Conservation (phyloP, 179 eudicot species). For the Beta macrorhiza region DNA sequence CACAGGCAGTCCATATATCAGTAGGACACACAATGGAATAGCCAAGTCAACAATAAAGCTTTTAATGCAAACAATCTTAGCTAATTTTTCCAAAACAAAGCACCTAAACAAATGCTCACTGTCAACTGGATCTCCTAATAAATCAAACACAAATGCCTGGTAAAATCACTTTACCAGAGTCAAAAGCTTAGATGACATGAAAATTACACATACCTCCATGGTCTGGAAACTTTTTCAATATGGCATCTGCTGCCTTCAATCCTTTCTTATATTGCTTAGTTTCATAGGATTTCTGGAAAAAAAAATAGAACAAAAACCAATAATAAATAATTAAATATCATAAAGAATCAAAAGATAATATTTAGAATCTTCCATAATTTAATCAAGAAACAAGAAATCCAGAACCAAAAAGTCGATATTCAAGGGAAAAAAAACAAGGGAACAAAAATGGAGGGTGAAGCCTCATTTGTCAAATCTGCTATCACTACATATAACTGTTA, state of each 20-base stretch:
- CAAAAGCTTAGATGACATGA: background rate
- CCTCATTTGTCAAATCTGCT: background rate
- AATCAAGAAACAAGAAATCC: background rate
- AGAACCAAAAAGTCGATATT: background rate
- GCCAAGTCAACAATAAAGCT: background rate
- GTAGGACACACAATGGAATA: background rate
- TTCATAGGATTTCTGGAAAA: slow-evolving; percentile 87
- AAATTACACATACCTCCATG: slow-evolving; percentile 83
- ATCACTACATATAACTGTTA: background rate
- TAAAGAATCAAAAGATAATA: background rate
- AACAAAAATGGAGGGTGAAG: background rate
- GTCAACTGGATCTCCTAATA: background rate
- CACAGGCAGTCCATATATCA: background rate
- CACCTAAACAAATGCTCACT: background rate
- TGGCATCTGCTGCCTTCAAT: slow-evolving; percentile 94
- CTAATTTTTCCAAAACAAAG: background rate
- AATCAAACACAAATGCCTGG: background rate
- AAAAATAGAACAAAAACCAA: background rate
- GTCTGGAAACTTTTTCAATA: slow-evolving; percentile 90
- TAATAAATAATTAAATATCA: background rate
- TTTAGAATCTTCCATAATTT: background rate
- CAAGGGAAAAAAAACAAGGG: background rate
- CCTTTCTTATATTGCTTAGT: slow-evolving; percentile 99
- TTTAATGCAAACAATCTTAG: slow-evolving; percentile 7
- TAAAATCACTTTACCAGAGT: background rate